Percentiles rank a stretch among this genome's conserved stretches.
phyloP scores from a whole-genome alignment of 805 yeast genomes.

The Cyberlindnera lachancei region DNA sequence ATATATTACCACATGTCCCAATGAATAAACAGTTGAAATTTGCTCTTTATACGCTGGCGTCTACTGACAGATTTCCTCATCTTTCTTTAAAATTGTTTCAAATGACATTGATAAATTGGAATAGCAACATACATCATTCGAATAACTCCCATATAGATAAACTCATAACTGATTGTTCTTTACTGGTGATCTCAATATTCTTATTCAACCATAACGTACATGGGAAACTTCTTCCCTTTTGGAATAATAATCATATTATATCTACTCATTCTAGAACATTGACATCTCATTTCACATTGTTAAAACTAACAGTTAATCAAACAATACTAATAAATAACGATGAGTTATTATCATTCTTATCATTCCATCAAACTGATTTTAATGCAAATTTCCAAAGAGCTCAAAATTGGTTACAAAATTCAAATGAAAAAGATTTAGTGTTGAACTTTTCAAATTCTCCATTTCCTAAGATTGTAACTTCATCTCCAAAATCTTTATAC shows the following conservation, averaged over 20 bases:
- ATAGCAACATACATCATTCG: too few species aligned
- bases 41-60: slow-evolving; percentile 2
- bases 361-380: slow-evolving; percentile 7
- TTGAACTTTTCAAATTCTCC: slow-evolving; percentile 1
- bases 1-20: slow-evolving; percentile 2
- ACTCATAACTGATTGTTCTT: slow-evolving; percentile 2
- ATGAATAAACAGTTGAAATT: slow-evolving; percentile 1
- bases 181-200: slow-evolving; percentile 7
- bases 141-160: too few species aligned
- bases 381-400: slow-evolving; percentile 3
- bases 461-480: slow-evolving; percentile 6
- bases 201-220: slow-evolving; percentile 5
- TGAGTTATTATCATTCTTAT: slow-evolving; percentile 4
- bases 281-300: slow-evolving; percentile 6
- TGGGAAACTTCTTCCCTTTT: slow-evolving; percentile 1
- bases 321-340: slow-evolving; percentile 1
- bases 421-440: neutral
- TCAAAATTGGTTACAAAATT: neutral
- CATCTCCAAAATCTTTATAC: slow-evolving; percentile 3
- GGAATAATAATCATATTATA: too few species aligned
- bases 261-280: slow-evolving; percentile 2
- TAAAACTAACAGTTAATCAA: slow-evolving; percentile 6
- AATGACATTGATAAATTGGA: slow-evolving; percentile 1
- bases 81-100: slow-evolving; percentile 1
- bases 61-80: neutral